These are phyloP conservation scores for Podospora sp. DNA, from an alignment of 495 filamentous ascomycete species.

Conservation along the genomic window DNA sequence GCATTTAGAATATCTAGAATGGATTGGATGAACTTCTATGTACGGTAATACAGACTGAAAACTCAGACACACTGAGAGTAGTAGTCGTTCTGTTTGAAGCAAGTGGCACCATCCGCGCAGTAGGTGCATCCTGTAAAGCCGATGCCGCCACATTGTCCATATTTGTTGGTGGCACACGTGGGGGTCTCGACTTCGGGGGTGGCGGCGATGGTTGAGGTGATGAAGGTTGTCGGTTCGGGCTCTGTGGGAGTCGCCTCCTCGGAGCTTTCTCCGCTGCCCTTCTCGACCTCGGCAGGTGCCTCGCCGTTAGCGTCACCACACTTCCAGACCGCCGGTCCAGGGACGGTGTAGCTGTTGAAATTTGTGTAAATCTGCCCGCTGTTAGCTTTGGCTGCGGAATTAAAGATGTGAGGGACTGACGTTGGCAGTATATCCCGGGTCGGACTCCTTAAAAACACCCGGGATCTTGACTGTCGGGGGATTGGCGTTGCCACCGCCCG, in stretches of 20 bases:
- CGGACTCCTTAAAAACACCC: slow-evolving; percentile 56
- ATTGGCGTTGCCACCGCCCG: slow-evolving; percentile 50
- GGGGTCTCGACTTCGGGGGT: neutral
- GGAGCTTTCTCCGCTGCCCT: neutral
- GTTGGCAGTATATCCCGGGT: slow-evolving; percentile 58
- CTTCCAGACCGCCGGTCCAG: slow-evolving; percentile 32
- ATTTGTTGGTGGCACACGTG: slow-evolving; percentile 35
- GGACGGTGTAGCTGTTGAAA: slow-evolving; percentile 37
- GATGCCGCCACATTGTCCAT: slow-evolving; percentile 43
- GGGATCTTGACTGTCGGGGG: slow-evolving; percentile 56
- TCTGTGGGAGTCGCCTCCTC: neutral
- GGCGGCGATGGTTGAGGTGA: slow-evolving; percentile 5
- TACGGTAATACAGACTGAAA: no score
- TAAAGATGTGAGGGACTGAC: slow-evolving; percentile 18
- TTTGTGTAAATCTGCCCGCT: slow-evolving; percentile 32
- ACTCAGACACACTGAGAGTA: slow-evolving; percentile 34
- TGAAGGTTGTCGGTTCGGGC: slow-evolving; percentile 5
- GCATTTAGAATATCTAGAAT: neutral
- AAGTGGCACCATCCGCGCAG: slow-evolving; percentile 34
- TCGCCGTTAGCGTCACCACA: slow-evolving; percentile 21
- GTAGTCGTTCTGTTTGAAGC: slow-evolving; percentile 31
- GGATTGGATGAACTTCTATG: no score
- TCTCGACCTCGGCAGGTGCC: neutral
- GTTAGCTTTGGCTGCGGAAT: neutral
- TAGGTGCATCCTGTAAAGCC: slow-evolving; percentile 36